Percentiles rank a stretch among this genome's conserved stretches.
Evolutionary conservation across 208 protist species (phyloP).

Genomic region (Entamoeba histolytica): DNA sequence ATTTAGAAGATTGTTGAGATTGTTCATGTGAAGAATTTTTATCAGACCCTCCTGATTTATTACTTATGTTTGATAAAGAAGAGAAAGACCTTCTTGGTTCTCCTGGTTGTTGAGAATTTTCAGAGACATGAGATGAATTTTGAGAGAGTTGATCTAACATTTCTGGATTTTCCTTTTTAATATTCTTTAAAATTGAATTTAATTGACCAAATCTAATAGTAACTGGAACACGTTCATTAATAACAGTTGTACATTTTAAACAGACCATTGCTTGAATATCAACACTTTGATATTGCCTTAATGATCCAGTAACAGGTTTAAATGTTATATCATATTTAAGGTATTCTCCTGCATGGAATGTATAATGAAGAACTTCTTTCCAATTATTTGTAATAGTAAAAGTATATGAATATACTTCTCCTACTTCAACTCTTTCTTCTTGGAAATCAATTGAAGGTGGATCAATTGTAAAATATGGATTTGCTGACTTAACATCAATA

Average conservation of each 20-base stretch:
- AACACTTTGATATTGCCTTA: not conserved
- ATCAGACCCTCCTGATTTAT: too few species aligned
- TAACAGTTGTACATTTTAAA: not conserved
- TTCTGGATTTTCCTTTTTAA: not conserved
- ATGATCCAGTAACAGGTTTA: not conserved
- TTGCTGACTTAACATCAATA: too few species aligned
- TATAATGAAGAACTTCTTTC: not conserved
- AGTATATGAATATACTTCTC: not conserved
- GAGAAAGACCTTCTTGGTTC: too few species aligned
- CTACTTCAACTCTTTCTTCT: not conserved
- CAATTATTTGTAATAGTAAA: not conserved
- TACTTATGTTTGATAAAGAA: too few species aligned
- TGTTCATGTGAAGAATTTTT: too few species aligned
- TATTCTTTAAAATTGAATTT: not conserved
- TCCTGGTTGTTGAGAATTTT: too few species aligned
- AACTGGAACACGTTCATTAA: not conserved
- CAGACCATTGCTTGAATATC: not conserved
- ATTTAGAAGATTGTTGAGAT: too few species aligned
- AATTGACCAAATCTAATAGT: not conserved
- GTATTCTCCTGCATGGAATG: not conserved
- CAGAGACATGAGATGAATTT: too few species aligned
- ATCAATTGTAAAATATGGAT: too few species aligned
- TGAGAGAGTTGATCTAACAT: too few species aligned
- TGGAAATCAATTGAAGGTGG: too few species aligned
- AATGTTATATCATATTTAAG: not conserved